These are phyloP conservation scores for Jaapia argillacea DNA, from an alignment of 768 basidiomycete genomes.

Conservation along the genomic window DNA sequence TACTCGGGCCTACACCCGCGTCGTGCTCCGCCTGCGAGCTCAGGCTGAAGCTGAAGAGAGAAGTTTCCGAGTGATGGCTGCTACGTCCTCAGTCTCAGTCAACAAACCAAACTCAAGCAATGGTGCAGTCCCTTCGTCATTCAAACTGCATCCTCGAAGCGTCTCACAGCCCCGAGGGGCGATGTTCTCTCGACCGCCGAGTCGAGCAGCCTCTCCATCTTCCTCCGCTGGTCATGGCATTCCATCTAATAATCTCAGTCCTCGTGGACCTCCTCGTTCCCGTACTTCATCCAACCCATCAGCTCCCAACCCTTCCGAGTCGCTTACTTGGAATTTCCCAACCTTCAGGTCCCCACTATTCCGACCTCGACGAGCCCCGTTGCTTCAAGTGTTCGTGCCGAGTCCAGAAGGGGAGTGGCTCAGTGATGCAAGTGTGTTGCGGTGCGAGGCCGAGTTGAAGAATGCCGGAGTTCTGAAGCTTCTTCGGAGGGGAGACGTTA, in stretches of 20 bases:
- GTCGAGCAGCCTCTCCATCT: conserved; percentile 61
- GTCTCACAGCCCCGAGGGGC: conserved; percentile 5
- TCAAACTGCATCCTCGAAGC: too few relatives aligned
- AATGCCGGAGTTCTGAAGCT: conserved; percentile 53
- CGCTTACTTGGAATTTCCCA: conserved; percentile 2
- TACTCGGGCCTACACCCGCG: conserved; percentile 69
- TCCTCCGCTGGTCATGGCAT: conserved; percentile 21
- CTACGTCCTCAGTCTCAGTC: conserved; percentile 8
- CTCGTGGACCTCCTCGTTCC: conserved; percentile 21
- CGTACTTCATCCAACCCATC: conserved; percentile 5
- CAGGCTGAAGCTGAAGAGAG: conserved; percentile 60
- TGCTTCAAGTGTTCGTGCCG: conserved; percentile 76
- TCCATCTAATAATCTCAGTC: conserved; percentile 27
- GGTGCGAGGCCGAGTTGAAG: conserved; percentile 75
- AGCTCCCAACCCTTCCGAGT: conserved; percentile 3
- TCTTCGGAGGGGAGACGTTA: conserved; percentile 68
- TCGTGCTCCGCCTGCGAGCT: conserved; percentile 65
- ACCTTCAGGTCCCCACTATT: conserved; percentile 64
- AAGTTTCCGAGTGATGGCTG: conserved; percentile 7
- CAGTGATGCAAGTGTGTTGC: conserved; percentile 68
- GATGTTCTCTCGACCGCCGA: conserved; percentile 33
- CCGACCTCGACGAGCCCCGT: conserved; percentile 60
- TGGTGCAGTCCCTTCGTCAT: conserved; percentile 3
- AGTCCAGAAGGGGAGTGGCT: conserved; percentile 84
- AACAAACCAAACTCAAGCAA: not conserved